Base-by-base conservation (phyloP, 177 flowering plant genomes). In the Vitis hybrid region DNA sequence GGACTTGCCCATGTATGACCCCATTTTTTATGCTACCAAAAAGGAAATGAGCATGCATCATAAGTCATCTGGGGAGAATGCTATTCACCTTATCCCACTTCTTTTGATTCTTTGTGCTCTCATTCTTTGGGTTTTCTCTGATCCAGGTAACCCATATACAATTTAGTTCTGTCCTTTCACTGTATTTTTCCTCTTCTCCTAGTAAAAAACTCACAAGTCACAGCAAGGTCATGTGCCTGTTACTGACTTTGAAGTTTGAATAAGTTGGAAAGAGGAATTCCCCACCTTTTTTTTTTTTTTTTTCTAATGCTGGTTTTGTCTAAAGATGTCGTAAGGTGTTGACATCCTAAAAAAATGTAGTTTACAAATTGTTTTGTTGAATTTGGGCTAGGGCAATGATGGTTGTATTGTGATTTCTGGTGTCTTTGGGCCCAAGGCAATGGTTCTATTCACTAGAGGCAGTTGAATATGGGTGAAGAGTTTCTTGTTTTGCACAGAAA, bases 81-180 rank as follows among this genome's bases (percentile, higher is more conserved):
- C 81, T 1, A 64, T 89, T 72, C 94, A 91, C 60, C 50, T 89
- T 9, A 87, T 91, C 59, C 97, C 97, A 1, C 62, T 86, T 16
- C 65, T 88, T 57, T 65, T 91, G 59, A 13, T 85, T 70, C 65
- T 83, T 12, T 91, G 92, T 75, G 86, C 60, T 71, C 66, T 88
- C 22, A 61, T 83, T 70, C 94, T 89, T 19, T 89, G 91, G 92
- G 8, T 81, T 22, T 83, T 79, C 68, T 89, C 94, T 69, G 64
- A 74, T 74, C 84, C 86, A 48, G 70, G 71, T 78, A 71, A 61
- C 49, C 4, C 9, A 49, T 22, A 49, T 20, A 58, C 14, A 18
- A n/a, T 9, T 53, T 9, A 49, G 34, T 15, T 31, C n/a, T n/a
- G 12, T 50, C 49, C 31, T 52, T 10, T 57, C 10, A 5, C 2